Conservation (phyloP, 257 asterid species). For the Solanum commersonii region DNA sequence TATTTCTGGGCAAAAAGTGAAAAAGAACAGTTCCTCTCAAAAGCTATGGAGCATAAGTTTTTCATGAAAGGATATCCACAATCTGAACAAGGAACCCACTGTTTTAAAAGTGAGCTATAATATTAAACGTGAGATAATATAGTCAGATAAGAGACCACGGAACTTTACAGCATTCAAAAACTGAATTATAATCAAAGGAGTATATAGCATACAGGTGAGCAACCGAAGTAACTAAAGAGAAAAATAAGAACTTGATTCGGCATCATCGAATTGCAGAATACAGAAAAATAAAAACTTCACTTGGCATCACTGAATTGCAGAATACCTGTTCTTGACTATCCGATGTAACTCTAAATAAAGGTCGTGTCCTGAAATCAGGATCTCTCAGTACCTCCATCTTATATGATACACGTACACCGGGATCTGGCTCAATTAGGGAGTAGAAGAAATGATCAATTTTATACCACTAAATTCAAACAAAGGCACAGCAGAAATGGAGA, state of each 20-base stretch:
- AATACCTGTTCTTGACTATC: conserved; percentile 79
- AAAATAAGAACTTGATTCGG: neutral
- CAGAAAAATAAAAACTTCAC: neutral
- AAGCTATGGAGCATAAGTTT: neutral
- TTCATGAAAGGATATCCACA: neutral
- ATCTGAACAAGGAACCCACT: neutral
- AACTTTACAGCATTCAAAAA: neutral
- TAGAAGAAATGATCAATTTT: neutral
- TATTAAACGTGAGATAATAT: no score
- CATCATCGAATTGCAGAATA: conserved; percentile 5
- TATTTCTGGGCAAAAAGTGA: neutral
- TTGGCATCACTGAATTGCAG: conserved; percentile 6
- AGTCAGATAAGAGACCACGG: neutral
- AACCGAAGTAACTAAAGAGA: neutral
- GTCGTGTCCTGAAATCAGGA: conserved; percentile 45
- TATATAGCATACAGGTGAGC: neutral
- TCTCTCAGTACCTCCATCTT: conserved; percentile 89
- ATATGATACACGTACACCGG: conserved; percentile 40
- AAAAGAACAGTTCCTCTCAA: neutral
- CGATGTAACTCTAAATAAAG: conserved; percentile 69
- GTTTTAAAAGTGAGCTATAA: neutral
- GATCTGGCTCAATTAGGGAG: conserved; percentile 34
- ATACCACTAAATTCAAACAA: neutral
- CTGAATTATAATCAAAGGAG: neutral
- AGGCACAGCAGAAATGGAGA: conserved; percentile 1